Percentiles rank a stretch among this genome's conserved stretches.
These are phyloP conservation scores for Pyrenochaeta sp. DNA, from an alignment of 2,329 filamentous ascomycete species.

Conservation along the genomic window DNA sequence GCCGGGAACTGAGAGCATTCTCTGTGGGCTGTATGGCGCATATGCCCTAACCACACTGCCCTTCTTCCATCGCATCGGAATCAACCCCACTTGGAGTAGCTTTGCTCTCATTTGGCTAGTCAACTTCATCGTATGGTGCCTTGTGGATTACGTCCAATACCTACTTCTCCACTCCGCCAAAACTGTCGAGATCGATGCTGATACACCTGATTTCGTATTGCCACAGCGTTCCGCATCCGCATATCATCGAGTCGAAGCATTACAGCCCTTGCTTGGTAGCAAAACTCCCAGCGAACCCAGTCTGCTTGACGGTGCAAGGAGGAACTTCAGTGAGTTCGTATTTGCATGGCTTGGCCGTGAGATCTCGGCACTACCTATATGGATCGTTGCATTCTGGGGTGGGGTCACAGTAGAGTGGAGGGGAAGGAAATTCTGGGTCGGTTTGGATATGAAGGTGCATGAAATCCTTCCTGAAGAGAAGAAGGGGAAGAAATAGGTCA, in stretches of 20 bases:
- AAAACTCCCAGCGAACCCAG: constrained; percentile 14
- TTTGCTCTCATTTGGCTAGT: constrained; percentile 72
- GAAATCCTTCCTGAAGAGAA: constrained; percentile 55
- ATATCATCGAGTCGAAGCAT: constrained; percentile 29
- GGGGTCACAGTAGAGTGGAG: constrained; percentile 89
- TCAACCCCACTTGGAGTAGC: constrained; percentile 72
- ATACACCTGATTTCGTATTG: constrained; percentile 78
- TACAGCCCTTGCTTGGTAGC: constrained; percentile 32
- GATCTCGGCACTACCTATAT: constrained; percentile 83
- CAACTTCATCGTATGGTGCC: constrained; percentile 75
- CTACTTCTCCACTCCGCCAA: constrained; percentile 75
- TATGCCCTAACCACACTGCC: constrained; percentile 80
- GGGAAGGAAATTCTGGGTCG: constrained; percentile 81
- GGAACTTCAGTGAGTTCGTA: constrained; percentile 76
- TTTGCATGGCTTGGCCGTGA: constrained; percentile 87
- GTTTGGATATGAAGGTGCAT: constrained; percentile 82
- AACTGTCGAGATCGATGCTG: constrained; percentile 73
- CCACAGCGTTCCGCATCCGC: constrained; percentile 52
- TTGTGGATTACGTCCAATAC: constrained; percentile 78
- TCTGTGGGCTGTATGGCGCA: constrained; percentile 83
- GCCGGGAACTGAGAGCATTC: constrained; percentile 86
- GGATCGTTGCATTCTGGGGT: constrained; percentile 88
- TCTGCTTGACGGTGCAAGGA: constrained; percentile 50
- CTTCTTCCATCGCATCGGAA: constrained; percentile 64
- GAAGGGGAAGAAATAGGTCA: not conserved